Evolutionary conservation across 1,284 basidiomycete species (phyloP), one percentile per base, ranked within the genome.

Genomic region (Pseudozyma thailandica): DNA sequence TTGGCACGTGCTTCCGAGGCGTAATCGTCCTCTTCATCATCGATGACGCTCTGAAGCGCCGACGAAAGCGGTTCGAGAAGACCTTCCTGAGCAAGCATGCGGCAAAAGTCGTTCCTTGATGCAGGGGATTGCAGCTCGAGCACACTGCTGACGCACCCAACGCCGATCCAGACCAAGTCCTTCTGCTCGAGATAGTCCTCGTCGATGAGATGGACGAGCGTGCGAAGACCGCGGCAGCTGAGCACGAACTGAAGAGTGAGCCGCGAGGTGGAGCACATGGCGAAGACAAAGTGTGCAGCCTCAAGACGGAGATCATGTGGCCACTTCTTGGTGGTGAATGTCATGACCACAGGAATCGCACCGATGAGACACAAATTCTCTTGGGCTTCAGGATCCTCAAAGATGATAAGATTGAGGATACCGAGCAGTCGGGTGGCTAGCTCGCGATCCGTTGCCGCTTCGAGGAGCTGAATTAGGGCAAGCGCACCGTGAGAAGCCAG

Each of bases 71-170:
- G 95, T 73, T 97, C 94, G 33, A 97, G 86, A 6, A 98, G 86
- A 16, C 94, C 94, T 84, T 97, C 95, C 23, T 93, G 88, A 28
- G 96, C 93, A 84, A 98, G 94, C 92, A 98, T 96, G 16, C 95
- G 89, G 81, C 94, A 98, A 82, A 98, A 97, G 84, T 98, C 95
- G 81, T 95, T 97, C 79, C 96, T 92, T 8, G 94, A 94, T 8
- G 94, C 96, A 1, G 94, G 92, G 48, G 92, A 93, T 84, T 87
- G 86, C 21, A 98, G 87, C 73, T 98, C 94, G 78, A 98, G 95
- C 3, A 98, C 95, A 72, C 90, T 93, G 53, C 91, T 90, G 53
- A 98, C 94, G 12, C 94, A 94, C 61, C 95, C 93, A 3, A 98
- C 87, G 1, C 95, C 93, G 66, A 95, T 92, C 41, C 92, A 90